Evolutionary conservation across 768 basidiomycete genomes (phyloP).

Genomic region (Obba rivulosa): DNA sequence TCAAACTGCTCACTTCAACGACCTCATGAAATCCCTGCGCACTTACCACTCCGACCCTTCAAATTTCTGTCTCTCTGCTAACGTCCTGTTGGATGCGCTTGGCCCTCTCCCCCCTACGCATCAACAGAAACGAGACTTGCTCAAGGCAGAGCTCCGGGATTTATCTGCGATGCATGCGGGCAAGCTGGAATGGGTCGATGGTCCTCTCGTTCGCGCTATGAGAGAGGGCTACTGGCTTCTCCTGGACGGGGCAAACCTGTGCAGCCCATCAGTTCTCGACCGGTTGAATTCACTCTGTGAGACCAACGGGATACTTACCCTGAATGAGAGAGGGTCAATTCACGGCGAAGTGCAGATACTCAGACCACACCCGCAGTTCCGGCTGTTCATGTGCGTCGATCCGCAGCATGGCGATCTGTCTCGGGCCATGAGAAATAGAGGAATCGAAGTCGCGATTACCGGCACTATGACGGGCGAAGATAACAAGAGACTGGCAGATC

Average conservation of each 20-base stretch:
- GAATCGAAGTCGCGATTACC: slow-evolving; percentile 72
- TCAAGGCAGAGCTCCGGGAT: slow-evolving; percentile 19
- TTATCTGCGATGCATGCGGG: slow-evolving; percentile 32
- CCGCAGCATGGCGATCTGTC: slow-evolving; percentile 91
- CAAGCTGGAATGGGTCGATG: slow-evolving; percentile 93
- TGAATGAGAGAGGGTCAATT: slow-evolving; percentile 87
- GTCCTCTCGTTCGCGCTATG: slow-evolving; percentile 82
- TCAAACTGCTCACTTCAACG: neutral
- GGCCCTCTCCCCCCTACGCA: slow-evolving; percentile 8
- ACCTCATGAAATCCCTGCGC: slow-evolving; percentile 9
- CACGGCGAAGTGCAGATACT: slow-evolving; percentile 70
- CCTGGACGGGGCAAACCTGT: slow-evolving; percentile 90
- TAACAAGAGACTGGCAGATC: slow-evolving; percentile 36
- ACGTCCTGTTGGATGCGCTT: slow-evolving; percentile 25
- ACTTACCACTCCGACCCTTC: slow-evolving; percentile 12
- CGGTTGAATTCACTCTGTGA: slow-evolving; percentile 96
- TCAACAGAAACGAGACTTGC: slow-evolving; percentile 5
- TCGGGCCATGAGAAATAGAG: slow-evolving; percentile 97
- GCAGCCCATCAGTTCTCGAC: slow-evolving; percentile 93
- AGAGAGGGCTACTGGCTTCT: slow-evolving; percentile 86
- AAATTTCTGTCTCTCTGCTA: slow-evolving; percentile 4
- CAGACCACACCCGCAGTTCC: slow-evolving; percentile 81
- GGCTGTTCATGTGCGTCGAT: slow-evolving; percentile 92
- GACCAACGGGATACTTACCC: slow-evolving; percentile 68
- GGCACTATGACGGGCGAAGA: slow-evolving; percentile 37